Evolutionary conservation across 139 green algal genomes (phyloP).

Genomic region (Desmodesmus armatus): DNA sequence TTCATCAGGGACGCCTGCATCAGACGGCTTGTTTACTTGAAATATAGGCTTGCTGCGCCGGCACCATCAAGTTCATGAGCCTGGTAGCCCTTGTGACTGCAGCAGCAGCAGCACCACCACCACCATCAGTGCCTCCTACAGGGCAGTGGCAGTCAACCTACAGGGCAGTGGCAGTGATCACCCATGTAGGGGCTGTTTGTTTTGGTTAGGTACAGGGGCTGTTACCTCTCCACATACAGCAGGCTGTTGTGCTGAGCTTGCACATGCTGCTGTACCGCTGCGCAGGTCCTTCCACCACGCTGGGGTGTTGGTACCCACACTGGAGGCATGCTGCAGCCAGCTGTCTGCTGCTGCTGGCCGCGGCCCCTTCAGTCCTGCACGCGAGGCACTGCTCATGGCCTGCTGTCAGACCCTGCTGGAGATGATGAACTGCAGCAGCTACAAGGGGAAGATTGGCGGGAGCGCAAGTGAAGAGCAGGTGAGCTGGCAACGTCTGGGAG

Average conservation of each 20-base stretch:
- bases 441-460: slow-evolving; percentile 32
- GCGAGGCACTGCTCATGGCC: slow-evolving; percentile 38
- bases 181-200: no score
- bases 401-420: slow-evolving; percentile 29
- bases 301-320: slow-evolving; percentile 66
- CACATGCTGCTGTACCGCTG: background rate
- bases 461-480: background rate
- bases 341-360: slow-evolving; percentile 49
- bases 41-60: background rate
- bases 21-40: background rate
- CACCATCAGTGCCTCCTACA: no score
- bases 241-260: background rate
- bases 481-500: background rate
- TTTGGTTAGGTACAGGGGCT: no score
- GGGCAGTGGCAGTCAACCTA: no score
- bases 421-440: slow-evolving; percentile 48
- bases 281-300: slow-evolving; percentile 76
- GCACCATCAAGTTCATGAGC: background rate
- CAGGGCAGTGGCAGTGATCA: no score
- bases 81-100: background rate
- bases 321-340: slow-evolving; percentile 73
- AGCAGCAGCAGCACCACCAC: background rate
- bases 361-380: background rate
- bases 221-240: no score
- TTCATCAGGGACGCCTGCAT: background rate